Percentiles rank a stretch among this genome's conserved stretches.
phyloP scores from a whole-genome alignment of 352 stramenopile genomes.

The Nothophytophthora sp. region DNA sequence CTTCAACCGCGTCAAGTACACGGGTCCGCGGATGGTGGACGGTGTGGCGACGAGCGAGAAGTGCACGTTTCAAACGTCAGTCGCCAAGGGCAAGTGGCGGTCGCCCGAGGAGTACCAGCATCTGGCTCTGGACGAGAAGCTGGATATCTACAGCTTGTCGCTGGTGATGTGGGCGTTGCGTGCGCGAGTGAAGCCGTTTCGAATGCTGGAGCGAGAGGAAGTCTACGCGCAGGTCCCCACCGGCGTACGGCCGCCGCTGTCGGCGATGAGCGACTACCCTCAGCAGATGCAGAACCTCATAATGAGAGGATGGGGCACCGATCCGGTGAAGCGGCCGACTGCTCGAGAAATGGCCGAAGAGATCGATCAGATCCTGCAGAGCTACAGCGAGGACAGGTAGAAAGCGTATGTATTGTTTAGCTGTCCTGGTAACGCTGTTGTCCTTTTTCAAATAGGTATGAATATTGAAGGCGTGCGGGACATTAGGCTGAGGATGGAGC shows the following conservation, averaged over 20 bases:
- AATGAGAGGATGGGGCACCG: conserved; percentile 29
- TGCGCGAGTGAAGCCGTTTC: conserved; percentile 32
- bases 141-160: conserved; percentile 53
- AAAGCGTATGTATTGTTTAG: no score
- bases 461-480: no score
- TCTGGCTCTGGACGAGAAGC: conserved; percentile 34
- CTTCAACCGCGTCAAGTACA: conserved; percentile 67
- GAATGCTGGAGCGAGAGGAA: conserved; percentile 23
- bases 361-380: conserved; percentile 37
- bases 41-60: conserved; percentile 22
- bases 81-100: conserved; percentile 62
- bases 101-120: conserved; percentile 57
- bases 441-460: no score
- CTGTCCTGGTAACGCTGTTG: no score
- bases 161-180: conserved; percentile 48
- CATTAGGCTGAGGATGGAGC: no score
- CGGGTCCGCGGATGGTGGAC: conserved; percentile 23
- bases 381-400: conserved; percentile 2
- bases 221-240: conserved; percentile 40
- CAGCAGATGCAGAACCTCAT: conserved; percentile 46
- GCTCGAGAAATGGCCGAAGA: conserved; percentile 24
- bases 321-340: conserved; percentile 35
- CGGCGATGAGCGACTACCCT: conserved; percentile 37
- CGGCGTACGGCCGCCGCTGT: conserved; percentile 27
- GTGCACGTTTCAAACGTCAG: conserved; percentile 39